Evolutionary conservation across 805 yeast genomes (phyloP).

Genomic region (Pichia scutulata): DNA sequence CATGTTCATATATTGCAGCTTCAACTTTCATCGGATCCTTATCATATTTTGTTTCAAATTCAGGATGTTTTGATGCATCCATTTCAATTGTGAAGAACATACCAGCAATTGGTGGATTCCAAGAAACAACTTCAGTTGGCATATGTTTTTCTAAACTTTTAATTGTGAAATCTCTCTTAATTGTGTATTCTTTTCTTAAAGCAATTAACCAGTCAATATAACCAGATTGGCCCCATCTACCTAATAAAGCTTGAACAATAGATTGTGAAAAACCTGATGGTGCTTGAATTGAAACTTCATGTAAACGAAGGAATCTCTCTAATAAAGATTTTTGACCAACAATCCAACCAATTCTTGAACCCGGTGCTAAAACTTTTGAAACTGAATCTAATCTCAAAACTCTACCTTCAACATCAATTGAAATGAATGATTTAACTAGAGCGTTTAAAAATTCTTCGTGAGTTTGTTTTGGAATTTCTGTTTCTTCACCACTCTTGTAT

Average conservation of each 20-base stretch:
- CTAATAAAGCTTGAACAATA: constrained; percentile 58
- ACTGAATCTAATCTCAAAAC: constrained; percentile 84
- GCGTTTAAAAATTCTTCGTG: constrained; percentile 63
- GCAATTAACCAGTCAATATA: constrained; percentile 86
- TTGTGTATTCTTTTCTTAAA: constrained; percentile 72
- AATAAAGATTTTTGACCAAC: constrained; percentile 59
- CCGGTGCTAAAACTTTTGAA: constrained; percentile 90
- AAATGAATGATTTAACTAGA: constrained; percentile 67
- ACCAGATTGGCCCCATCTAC: constrained; percentile 86
- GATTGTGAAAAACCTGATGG: constrained; percentile 79
- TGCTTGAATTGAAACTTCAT: constrained; percentile 75
- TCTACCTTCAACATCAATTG: constrained; percentile 79
- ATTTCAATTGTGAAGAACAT: constrained; percentile 74
- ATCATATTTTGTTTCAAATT: constrained; percentile 47
- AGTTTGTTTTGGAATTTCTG: constrained; percentile 22
- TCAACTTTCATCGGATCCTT: constrained; percentile 61
- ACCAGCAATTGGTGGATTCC: constrained; percentile 69
- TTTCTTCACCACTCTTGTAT: constrained; percentile 41
- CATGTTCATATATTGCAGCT: constrained; percentile 51
- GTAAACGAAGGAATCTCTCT: constrained; percentile 61
- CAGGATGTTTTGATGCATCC: constrained; percentile 77
- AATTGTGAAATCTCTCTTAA: constrained; percentile 80
- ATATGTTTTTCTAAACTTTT: constrained; percentile 60
- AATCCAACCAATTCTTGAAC: constrained; percentile 83
- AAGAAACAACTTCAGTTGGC: constrained; percentile 37